A percentile compares a stretch with the other conserved stretches of the same genome.
These are phyloP conservation scores for Vitis labrusca DNA, from an alignment of 164 flowering plant genomes.

Conservation along the genomic window DNA sequence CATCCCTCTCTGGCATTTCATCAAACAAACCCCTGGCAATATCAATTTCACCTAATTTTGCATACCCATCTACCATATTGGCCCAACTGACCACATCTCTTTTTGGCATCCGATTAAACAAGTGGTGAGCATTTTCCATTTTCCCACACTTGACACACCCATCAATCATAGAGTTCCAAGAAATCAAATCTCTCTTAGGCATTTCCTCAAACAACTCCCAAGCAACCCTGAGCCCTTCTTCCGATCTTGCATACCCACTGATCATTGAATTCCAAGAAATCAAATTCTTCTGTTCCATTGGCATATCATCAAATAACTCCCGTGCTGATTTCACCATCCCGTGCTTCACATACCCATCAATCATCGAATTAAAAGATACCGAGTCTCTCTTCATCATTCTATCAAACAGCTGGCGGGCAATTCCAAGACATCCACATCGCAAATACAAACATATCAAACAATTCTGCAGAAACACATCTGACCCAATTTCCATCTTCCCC, in stretches of 20 bases:
- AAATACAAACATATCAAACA: constrained; percentile 46
- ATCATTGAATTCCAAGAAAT: constrained; percentile 73
- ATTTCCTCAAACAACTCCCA: constrained; percentile 50
- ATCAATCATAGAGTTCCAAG: constrained; percentile 70
- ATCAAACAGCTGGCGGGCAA: constrained; percentile 54
- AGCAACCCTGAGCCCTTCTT: constrained; percentile 39
- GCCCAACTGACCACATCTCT: constrained; percentile 64
- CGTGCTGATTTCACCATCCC: constrained; percentile 50
- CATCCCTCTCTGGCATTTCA: constrained; percentile 54
- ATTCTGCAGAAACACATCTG: constrained; percentile 54
- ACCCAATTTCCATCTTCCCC: constrained; percentile 39
- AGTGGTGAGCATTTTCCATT: constrained; percentile 41
- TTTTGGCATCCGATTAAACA: constrained; percentile 52
- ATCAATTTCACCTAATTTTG: constrained; percentile 43
- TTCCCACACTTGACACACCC: constrained; percentile 58
- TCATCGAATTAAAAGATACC: constrained; percentile 66
- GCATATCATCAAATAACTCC: constrained; percentile 53
- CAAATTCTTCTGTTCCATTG: constrained; percentile 42
- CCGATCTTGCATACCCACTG: constrained; percentile 41
- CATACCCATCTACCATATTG: constrained; percentile 61
- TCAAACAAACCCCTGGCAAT: constrained; percentile 48
- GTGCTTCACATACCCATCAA: constrained; percentile 60
- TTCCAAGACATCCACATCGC: constrained; percentile 40
- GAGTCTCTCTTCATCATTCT: constrained; percentile 47
- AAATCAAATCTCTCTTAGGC: constrained; percentile 63